Conservation (phyloP, 164 flowering plant genomes). For the Nymphaea thermarum region DNA sequence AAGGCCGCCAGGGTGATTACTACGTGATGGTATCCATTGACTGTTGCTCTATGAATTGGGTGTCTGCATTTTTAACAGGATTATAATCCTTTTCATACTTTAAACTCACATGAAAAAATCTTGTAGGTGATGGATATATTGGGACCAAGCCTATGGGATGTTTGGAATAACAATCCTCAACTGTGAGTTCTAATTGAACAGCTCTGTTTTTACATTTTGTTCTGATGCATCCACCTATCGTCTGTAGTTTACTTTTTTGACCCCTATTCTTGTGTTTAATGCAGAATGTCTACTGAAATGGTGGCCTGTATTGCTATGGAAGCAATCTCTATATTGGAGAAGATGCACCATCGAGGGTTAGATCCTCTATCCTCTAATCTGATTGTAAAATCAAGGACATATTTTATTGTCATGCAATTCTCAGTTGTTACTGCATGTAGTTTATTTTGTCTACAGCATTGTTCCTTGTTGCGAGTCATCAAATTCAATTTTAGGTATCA, state of each 20-base stretch:
- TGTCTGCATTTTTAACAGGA: not conserved
- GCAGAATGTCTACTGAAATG: constrained; percentile 49
- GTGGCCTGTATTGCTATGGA: constrained; percentile 67
- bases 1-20: constrained; percentile 83
- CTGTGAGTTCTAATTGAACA: constrained; percentile 27
- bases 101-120: not conserved
- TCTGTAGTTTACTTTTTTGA: not conserved
- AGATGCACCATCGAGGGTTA: constrained; percentile 80
- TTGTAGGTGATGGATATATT: constrained; percentile 96
- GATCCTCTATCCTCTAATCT: not conserved
- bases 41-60: not conserved
- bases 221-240: not conserved
- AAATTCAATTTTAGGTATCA: no score
- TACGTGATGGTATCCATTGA: constrained; percentile 53
- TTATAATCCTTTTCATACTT: not conserved
- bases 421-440: no score
- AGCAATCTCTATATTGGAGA: constrained; percentile 81
- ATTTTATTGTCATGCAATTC: no score
- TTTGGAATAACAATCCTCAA: constrained; percentile 74
- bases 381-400: no score
- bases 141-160: constrained; percentile 97
- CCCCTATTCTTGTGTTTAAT: not conserved
- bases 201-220: not conserved
- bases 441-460: no score
- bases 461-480: no score